phyloP scores from a whole-genome alignment of 768 basidiomycete species.

The Mycena rosella region DNA sequence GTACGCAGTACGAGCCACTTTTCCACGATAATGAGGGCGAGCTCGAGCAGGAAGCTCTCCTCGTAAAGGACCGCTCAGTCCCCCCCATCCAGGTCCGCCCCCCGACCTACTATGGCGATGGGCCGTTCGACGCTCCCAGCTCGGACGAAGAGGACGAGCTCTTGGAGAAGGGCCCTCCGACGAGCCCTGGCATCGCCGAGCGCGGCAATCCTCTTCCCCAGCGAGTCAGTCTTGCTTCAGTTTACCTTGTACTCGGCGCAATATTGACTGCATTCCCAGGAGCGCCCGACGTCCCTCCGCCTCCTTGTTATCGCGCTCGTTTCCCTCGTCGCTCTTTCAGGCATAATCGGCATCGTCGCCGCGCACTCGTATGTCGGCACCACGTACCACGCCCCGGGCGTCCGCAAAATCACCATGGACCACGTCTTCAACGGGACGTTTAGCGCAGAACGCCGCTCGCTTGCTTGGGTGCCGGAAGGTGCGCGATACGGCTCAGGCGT shows the following conservation, averaged over 20 bases:
- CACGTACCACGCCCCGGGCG: conserved; percentile 65
- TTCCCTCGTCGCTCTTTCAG: conserved; percentile 70
- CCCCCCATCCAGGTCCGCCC: conserved; percentile 40
- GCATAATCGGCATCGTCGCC: conserved; percentile 81
- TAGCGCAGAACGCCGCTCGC: conserved; percentile 50
- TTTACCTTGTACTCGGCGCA: not conserved
- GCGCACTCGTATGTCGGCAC: conserved; percentile 78
- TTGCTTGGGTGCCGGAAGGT: conserved; percentile 97
- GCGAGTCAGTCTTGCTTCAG: conserved; percentile 12
- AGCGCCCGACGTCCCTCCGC: conserved; percentile 68
- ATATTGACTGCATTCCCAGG: not conserved
- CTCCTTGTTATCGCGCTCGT: conserved; percentile 73
- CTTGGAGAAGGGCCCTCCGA: conserved; percentile 57
- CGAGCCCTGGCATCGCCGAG: conserved; percentile 45
- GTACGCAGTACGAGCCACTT: conserved; percentile 36
- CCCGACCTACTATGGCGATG: conserved; percentile 77
- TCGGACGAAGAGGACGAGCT: conserved; percentile 77
- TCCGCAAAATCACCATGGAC: conserved; percentile 83
- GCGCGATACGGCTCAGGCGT: conserved; percentile 35
- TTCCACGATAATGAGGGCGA: conserved; percentile 31
- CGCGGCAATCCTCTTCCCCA: conserved; percentile 30
- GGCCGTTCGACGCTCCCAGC: conserved; percentile 81
- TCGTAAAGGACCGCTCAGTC: conserved; percentile 25
- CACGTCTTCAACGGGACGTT: conserved; percentile 96
- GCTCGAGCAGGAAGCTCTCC: conserved; percentile 25